Evolutionary conservation across 768 basidiomycete genomes (phyloP).

Genomic region (Pholiota microspora): DNA sequence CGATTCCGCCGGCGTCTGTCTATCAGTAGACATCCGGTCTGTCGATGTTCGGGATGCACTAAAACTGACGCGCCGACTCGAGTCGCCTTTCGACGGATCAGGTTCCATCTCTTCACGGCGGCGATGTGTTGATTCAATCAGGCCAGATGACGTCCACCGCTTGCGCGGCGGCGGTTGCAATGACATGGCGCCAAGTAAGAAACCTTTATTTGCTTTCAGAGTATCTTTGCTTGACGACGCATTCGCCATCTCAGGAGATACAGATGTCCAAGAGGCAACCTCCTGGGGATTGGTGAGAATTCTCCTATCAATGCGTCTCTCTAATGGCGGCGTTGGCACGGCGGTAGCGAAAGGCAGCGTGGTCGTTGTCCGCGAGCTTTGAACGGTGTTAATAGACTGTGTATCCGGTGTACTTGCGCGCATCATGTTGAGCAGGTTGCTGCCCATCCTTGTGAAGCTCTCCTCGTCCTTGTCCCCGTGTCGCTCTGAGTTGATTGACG

Average conservation of each 20-base stretch:
- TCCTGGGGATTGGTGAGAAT: neutral
- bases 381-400: constrained; percentile 21
- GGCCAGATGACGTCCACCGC: constrained; percentile 39
- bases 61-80: constrained; percentile 16
- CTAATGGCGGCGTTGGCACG: constrained; percentile 12
- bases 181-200: constrained; percentile 33
- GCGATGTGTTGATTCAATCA: constrained; percentile 13
- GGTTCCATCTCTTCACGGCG: neutral
- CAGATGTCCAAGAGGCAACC: neutral
- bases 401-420: constrained; percentile 36
- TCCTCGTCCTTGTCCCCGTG: constrained; percentile 40
- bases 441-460: constrained; percentile 56
- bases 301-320: neutral
- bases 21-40: constrained; percentile 11
- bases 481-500: constrained; percentile 38
- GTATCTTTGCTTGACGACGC: constrained; percentile 15
- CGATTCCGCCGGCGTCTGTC: constrained; percentile 20
- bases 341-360: constrained; percentile 32
- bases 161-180: constrained; percentile 51
- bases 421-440: constrained; percentile 51
- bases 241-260: constrained; percentile 29
- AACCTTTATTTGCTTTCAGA: constrained; percentile 26
- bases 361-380: constrained; percentile 26
- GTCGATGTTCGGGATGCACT: constrained; percentile 15
- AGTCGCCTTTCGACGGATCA: constrained; percentile 11